Base-by-base conservation (phyloP, 2,329 filamentous ascomycete genomes). In the Esteya vermicola region DNA sequence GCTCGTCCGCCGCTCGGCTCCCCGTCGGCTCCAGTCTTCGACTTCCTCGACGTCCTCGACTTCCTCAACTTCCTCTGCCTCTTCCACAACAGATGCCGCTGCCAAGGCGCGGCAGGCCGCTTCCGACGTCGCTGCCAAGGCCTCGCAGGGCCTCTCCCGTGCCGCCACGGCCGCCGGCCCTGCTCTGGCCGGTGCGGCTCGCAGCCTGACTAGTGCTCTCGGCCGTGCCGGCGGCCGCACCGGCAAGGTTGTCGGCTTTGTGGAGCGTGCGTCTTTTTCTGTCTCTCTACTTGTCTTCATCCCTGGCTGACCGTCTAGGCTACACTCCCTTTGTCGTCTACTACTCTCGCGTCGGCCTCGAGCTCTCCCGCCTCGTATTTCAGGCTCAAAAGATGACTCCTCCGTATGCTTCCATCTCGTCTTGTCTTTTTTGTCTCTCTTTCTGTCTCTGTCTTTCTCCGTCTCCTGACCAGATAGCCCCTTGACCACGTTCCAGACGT, bases 381-480 rank as follows among this genome's bases (percentile, higher is more conserved):
- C 75, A 77, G 54, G 79, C 78, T 61, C 86, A 89, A 65, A 84
- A 82, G 68, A 95, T 98, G 86, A 69, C 72, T 57, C 86, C 85
- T 65, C 91, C 91, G 91, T 98, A 82, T 78, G 88, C 69, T 6
- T 20, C 10, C 18, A 16, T 8, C n/a, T 6, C 10, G 4, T 3
- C 12, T n/a, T 20, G 13, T 14, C 20, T 16, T 23, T 9, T 31
- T 19, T n/a, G 88, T 69, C 7, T 20, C 10, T 13, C 23, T 8
- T 20, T 6, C 10, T 4, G 2, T 16, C n/a, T 20, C 10, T 14
- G n/a, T 16, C 18, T 9, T 31, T 19, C 10, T 31, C 28, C 4
- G 5, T 14, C 4, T 4, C 9, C 28, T 31, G 7, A 26, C n/a
- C 20, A 1, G 10, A 38, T 56, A 94, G 88, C 49, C 79, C 79